A percentile compares a stretch with the other conserved stretches of the same genome.
These are phyloP conservation scores for Fraxinus floribunda DNA, from an alignment of 305 asterid genomes.

Conservation along the genomic window DNA sequence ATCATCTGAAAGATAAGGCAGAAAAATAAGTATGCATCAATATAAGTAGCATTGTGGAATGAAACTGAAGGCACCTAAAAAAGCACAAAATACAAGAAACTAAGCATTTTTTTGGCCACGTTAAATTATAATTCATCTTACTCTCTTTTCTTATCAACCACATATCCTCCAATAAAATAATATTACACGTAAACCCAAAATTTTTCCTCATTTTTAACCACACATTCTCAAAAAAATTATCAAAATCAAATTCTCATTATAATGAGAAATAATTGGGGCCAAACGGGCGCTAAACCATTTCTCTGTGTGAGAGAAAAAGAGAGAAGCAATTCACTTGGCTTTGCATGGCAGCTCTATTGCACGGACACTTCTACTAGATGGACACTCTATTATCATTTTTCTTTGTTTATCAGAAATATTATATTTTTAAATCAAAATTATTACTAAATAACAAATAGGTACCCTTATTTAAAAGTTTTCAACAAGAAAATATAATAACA, in stretches of 20 bases:
- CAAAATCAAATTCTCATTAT: no score
- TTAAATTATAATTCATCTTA: no score
- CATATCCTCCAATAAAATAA: no score
- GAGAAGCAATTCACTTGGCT: background rate
- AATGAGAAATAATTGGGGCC: no score
- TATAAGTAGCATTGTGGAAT: background rate
- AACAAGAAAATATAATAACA: background rate
- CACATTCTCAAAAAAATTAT: no score
- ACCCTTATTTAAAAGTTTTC: background rate
- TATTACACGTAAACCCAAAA: no score
- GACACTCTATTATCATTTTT: background rate
- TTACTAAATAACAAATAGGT: no score
- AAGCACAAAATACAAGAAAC: background rate
- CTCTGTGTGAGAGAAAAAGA: background rate
- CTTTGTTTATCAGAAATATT: no score
- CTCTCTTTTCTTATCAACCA: no score
- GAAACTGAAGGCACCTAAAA: background rate
- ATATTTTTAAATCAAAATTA: background rate
- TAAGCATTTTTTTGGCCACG: background rate
- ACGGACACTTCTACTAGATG: background rate
- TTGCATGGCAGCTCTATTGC: background rate
- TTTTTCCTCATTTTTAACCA: no score
- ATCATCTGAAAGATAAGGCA: constrained; percentile 58
- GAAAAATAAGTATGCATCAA: background rate
- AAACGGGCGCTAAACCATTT: background rate